A percentile compares a stretch with the other conserved stretches of the same genome.
phyloP scores from a whole-genome alignment of 2,329 filamentous ascomycete species.

The Macrophomina phaseolina region DNA sequence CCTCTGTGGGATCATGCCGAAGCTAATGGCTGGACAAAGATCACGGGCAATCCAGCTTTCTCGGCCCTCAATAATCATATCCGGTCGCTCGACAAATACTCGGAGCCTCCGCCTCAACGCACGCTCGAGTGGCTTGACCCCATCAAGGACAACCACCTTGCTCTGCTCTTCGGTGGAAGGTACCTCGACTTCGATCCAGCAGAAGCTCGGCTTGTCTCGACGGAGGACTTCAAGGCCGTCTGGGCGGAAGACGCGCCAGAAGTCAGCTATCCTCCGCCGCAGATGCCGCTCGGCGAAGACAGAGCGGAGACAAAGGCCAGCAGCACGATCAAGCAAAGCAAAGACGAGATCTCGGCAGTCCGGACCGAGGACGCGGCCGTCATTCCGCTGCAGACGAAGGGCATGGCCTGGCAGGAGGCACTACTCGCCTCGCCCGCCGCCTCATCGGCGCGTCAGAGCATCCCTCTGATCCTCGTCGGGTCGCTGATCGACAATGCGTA shows the following conservation, averaged over 20 bases:
- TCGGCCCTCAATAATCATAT: conserved; percentile 51
- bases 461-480: conserved; percentile 54
- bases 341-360: background rate
- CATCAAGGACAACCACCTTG: conserved; percentile 49
- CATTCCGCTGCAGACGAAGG: conserved; percentile 58
- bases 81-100: conserved; percentile 50
- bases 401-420: conserved; percentile 50
- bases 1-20: conserved; percentile 50
- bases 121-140: conserved; percentile 51
- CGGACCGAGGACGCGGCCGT: background rate
- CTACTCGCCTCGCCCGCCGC: conserved; percentile 36
- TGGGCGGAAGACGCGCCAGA: conserved; percentile 35
- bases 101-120: conserved; percentile 43
- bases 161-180: conserved; percentile 52
- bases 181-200: conserved; percentile 52
- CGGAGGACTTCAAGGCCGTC: conserved; percentile 49
- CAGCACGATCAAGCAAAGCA: background rate
- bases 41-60: conserved; percentile 50
- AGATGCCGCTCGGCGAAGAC: conserved; percentile 41
- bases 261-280: conserved; percentile 32
- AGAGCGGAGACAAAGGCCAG: background rate
- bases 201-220: conserved; percentile 44
- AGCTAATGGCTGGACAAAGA: conserved; percentile 41
- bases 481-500: conserved; percentile 58
- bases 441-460: conserved; percentile 34